Evolutionary conservation across 1,284 basidiomycete genomes (phyloP), one percentile per base, ranked within the genome.

Genomic region (Trichosporon ovoides): DNA sequence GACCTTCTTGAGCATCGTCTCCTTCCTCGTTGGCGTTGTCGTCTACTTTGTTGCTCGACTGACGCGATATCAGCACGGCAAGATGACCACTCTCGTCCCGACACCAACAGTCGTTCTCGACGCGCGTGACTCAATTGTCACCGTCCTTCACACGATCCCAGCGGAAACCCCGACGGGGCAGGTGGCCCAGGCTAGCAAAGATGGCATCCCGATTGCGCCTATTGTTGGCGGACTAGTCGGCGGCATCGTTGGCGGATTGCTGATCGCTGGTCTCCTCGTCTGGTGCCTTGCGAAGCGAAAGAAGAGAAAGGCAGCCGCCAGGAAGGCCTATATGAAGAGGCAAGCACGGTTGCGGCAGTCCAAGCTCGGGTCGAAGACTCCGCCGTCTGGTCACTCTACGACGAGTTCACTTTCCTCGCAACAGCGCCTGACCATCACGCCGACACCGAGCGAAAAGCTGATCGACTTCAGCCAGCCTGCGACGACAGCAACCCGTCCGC

Each of bases 161-260:
- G 22, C 40, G 11, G 53, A 33, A 10, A 52, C 28, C 16, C 31
- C 52, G 13, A 46, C 58, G 1, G 20, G 35, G 4, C 18, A 31
- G 9, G 28, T 2, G 38, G 38, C 19, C 24, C 52, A 7, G 28
- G 28, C 22, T 7, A 51, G 56, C 37, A 49, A 49, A 31, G 12
- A 22, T 19, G 34, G 36, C 2, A 20, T 24, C 2, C 38, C 37
- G 19, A 20, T 63, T 34, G 68, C 62, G 1, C 61, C 68, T 7
- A 65, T 70, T 19, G 64, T 67, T 7, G 68, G 68, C n/a, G 68
- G 67, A 16, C 63, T 70, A 10, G 51, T 70, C 10, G 68, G 66
- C 28, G 68, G 68, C 9, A 57, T 70, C 33, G 66, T 53, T 2
- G 67, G 58, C 3, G 68, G 67, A 12, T 52, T 65, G 12, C 28